Conservation (phyloP, 2,329 filamentous ascomycete species). For the Curvularia spicifera region DNA sequence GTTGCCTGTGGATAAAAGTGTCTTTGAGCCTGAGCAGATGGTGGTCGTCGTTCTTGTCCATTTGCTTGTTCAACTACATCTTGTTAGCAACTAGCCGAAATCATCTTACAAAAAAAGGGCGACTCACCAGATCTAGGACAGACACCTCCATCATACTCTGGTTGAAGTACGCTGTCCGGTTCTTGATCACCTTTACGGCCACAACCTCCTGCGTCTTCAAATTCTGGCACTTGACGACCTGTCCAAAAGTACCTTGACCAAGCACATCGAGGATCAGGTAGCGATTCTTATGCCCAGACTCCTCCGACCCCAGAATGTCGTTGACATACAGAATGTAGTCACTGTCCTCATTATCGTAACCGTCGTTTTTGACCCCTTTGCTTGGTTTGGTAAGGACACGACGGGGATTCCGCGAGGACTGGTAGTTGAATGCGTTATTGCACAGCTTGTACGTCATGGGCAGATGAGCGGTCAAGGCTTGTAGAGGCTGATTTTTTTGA, state of each 20-base stretch:
- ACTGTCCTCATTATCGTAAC: slow-evolving; percentile 98
- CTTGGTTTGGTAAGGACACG: slow-evolving; percentile 97
- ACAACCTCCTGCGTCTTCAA: slow-evolving; percentile 98
- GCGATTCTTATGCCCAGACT: slow-evolving; percentile 98
- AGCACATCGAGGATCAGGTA: slow-evolving; percentile 97
- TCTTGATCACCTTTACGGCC: slow-evolving; percentile 98
- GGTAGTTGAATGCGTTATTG: slow-evolving; percentile 98
- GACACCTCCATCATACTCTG: slow-evolving; percentile 99
- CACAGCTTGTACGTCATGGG: slow-evolving; percentile 97
- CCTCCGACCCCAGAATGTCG: slow-evolving; percentile 95
- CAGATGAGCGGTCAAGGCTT: slow-evolving; percentile 91
- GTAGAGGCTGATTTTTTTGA: slow-evolving; percentile 70
- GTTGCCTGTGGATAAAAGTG: slow-evolving; percentile 96
- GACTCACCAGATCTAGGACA: slow-evolving; percentile 83
- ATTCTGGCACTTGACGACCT: slow-evolving; percentile 99
- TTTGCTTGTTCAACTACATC: slow-evolving; percentile 86
- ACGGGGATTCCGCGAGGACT: slow-evolving; percentile 94
- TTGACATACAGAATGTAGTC: slow-evolving; percentile 99
- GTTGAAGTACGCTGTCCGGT: slow-evolving; percentile 98
- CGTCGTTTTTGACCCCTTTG: slow-evolving; percentile 98
- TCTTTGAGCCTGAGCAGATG: slow-evolving; percentile 94
- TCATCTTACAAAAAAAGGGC: neutral
- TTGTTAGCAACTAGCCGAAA: slow-evolving; percentile 20
- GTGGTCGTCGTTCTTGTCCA: slow-evolving; percentile 99
- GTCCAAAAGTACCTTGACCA: slow-evolving; percentile 95